Base-by-base conservation (phyloP, 495 filamentous ascomycete genomes). In the Aspergillus indologenus region DNA sequence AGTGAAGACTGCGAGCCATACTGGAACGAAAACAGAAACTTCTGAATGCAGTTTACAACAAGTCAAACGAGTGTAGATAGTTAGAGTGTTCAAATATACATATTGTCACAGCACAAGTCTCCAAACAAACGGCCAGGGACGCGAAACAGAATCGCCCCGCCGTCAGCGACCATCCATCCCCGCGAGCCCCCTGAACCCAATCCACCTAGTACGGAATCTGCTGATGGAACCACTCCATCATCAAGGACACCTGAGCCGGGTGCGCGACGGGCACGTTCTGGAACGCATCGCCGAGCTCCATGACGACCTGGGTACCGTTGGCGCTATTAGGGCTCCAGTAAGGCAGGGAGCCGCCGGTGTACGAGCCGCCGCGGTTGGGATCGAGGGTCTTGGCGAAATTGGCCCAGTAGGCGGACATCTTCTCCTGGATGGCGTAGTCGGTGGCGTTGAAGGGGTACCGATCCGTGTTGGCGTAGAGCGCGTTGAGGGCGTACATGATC, bases 311-410 rank as follows among this genome's bases (percentile, higher is more conserved):
- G 8, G 54, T 43, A 12, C 17, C 24, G 34, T 54, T 21, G 7
- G 22, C 22, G 5, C n/a, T 42, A 21, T 54, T 54, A 8, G 57
- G 43, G 7, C 22, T 19, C 57, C 57, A 59, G 18, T 46, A 11
- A 17, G 21, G 15, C 51, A 59, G 9, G 4, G 26, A 23, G 3
- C 18, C 26, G 18, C 42, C 22, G 1, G 19, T 51, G 44, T 65
- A 69, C 0, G 65, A 66, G 7, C 53, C 65, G 21, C 67, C 67
- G 0, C 51, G 17, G 51, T 69, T 71, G 20, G 69, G 69, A 45
- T 71, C 53, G 15, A 62, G 42, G 0, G 67, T 72, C 62, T 66
- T 68, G 8, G 60, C 63, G 54, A 72, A 72, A 52, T 72, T 72
- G 14, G 64, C 69, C 67, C 65, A 70, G 58, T 72, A 71, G 1